phyloP scores from a whole-genome alignment of 805 yeast genomes.

The Hanseniaspora singularis region DNA sequence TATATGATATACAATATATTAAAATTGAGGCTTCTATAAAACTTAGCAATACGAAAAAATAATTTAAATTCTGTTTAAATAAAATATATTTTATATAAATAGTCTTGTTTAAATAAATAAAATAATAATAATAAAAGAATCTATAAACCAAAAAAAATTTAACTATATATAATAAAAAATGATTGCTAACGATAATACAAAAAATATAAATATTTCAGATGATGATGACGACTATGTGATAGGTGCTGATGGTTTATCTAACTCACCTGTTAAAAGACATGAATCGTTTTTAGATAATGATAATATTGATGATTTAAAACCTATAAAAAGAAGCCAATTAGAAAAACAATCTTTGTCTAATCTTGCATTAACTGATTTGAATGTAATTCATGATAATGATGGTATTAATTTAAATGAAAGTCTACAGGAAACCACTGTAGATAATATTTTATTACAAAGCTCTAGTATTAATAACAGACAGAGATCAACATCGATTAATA shows the following conservation, averaged over 20 bases:
- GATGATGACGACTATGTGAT: not conserved
- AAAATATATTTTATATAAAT: not conserved
- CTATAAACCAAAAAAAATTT: slow-evolving; percentile 1
- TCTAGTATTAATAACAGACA: too few species aligned
- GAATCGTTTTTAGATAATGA: slow-evolving; percentile 56
- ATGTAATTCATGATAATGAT: not conserved
- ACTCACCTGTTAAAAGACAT: slow-evolving; percentile 17
- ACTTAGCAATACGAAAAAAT: too few species aligned
- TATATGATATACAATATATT: too few species aligned
- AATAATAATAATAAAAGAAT: not conserved
- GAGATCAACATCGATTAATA: too few species aligned
- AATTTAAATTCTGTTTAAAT: not conserved
- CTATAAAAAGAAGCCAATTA: slow-evolving; percentile 37
- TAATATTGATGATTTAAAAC: slow-evolving; percentile 57
- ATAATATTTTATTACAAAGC: too few species aligned
- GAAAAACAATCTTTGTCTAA: slow-evolving; percentile 18
- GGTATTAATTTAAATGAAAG: too few species aligned
- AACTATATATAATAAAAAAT: too few species aligned
- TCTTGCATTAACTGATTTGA: slow-evolving; percentile 18
- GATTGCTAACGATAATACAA: too few species aligned
- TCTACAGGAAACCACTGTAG: too few species aligned
- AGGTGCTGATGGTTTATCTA: not conserved
- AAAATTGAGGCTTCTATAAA: too few species aligned
- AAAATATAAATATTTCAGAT: not conserved
- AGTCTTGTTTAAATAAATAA: not conserved